A percentile compares a stretch with the other conserved stretches of the same genome.
These are phyloP conservation scores for Balakata baccata DNA, from an alignment of 345 rosid genomes.

Conservation along the genomic window DNA sequence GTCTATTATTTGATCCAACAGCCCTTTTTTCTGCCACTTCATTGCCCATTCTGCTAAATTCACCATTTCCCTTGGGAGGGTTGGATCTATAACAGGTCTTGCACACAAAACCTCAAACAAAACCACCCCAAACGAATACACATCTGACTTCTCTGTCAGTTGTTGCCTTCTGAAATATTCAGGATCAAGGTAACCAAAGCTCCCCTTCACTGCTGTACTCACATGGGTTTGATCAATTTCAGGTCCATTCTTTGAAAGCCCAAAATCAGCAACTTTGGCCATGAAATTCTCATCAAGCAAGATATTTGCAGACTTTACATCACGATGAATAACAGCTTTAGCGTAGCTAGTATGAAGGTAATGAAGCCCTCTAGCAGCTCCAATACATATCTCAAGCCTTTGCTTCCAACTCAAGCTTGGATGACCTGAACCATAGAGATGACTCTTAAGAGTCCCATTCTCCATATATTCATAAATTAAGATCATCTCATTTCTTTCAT, in stretches of 20 bases:
- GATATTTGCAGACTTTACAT: slow-evolving; percentile 34
- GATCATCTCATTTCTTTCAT: slow-evolving; percentile 37
- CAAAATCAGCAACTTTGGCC: slow-evolving; percentile 48
- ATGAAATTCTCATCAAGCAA: slow-evolving; percentile 28
- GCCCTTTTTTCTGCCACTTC: slow-evolving; percentile 84
- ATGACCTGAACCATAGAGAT: slow-evolving; percentile 27
- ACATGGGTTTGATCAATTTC: slow-evolving; percentile 96
- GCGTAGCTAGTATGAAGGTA: slow-evolving; percentile 32
- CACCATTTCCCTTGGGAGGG: slow-evolving; percentile 86
- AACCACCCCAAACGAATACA: slow-evolving; percentile 91
- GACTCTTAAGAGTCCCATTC: slow-evolving; percentile 35
- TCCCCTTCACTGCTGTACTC: slow-evolving; percentile 94
- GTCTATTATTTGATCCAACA: slow-evolving; percentile 76
- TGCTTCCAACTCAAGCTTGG: slow-evolving; percentile 30
- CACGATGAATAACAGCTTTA: slow-evolving; percentile 32
- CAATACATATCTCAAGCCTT: slow-evolving; percentile 35
- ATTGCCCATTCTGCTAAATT: slow-evolving; percentile 94
- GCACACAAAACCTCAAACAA: slow-evolving; percentile 92
- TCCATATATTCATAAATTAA: slow-evolving; percentile 38
- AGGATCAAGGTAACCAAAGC: slow-evolving; percentile 88
- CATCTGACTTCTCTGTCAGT: slow-evolving; percentile 82
- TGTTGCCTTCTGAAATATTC: slow-evolving; percentile 91
- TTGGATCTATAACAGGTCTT: slow-evolving; percentile 82
- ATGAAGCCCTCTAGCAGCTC: slow-evolving; percentile 30
- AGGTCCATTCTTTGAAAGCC: slow-evolving; percentile 85